phyloP scores from a whole-genome alignment of 768 basidiomycete genomes.

The Lentinula boryana region DNA sequence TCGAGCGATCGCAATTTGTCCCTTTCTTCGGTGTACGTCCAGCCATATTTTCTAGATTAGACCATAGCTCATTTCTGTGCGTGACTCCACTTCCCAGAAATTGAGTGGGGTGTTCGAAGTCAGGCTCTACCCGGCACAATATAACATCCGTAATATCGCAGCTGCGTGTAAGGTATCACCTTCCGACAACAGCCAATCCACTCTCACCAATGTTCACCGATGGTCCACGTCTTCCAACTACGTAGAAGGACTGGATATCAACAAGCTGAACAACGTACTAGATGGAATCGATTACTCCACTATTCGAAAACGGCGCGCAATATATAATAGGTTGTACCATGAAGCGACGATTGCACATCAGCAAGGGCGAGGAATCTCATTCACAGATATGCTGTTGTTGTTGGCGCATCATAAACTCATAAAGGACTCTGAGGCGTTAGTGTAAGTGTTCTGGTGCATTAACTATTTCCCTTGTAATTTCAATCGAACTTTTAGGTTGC shows the following conservation, averaged over 20 bases:
- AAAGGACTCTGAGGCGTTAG: conserved; percentile 80
- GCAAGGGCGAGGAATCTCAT: conserved; percentile 77
- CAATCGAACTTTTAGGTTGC: conserved; percentile 42
- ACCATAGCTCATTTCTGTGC: not conserved
- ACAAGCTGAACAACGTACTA: conserved; percentile 53
- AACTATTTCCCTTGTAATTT: not conserved
- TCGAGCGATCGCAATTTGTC: conserved; percentile 65
- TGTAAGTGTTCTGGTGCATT: conserved; percentile 45
- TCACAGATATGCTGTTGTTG: conserved; percentile 82
- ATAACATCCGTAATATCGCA: conserved; percentile 54
- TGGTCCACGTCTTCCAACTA: conserved; percentile 24
- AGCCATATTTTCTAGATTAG: not conserved
- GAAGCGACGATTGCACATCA: conserved; percentile 77
- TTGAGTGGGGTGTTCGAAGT: conserved; percentile 86
- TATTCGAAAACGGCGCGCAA: conserved; percentile 59
- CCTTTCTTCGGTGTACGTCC: conserved; percentile 75
- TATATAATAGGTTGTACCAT: conserved; percentile 77
- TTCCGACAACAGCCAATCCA: not conserved
- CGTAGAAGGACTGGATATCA: conserved; percentile 54
- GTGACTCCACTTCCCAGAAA: conserved; percentile 51
- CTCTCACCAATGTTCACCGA: conserved; percentile 17
- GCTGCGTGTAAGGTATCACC: conserved; percentile 37
- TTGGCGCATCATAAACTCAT: conserved; percentile 91
- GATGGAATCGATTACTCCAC: conserved; percentile 56
- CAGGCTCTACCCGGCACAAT: conserved; percentile 72